Conservation (phyloP, 1,139 yeast genomes). For the Debaryomyces robertsiae region DNA sequence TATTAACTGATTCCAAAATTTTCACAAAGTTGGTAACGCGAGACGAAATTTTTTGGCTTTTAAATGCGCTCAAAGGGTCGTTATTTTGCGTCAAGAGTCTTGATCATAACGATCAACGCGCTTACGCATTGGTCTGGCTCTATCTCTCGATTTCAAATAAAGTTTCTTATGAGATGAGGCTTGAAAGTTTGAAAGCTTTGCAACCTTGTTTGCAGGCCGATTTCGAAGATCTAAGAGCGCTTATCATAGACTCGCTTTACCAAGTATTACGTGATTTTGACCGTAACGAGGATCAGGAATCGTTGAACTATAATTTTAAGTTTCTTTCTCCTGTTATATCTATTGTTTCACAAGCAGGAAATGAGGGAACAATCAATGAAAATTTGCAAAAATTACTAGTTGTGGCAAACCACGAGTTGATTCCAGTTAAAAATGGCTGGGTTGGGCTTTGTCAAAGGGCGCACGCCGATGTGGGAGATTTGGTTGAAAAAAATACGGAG, state of each 20-base stretch:
- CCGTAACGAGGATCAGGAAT: conserved; percentile 21
- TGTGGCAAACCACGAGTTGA: conserved; percentile 52
- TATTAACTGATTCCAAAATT: conserved; percentile 49
- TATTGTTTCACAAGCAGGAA: conserved; percentile 42
- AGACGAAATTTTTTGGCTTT: conserved; percentile 56
- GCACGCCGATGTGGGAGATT: conserved; percentile 62
- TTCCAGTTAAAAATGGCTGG: conserved; percentile 66
- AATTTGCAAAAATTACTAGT: conserved; percentile 50
- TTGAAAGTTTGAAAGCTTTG: conserved; percentile 32
- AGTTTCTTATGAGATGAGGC: conserved; percentile 36
- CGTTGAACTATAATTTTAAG: conserved; percentile 21
- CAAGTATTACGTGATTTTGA: conserved; percentile 19
- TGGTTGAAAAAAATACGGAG: conserved; percentile 47
- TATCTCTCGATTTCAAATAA: conserved; percentile 41
- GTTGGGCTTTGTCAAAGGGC: conserved; percentile 70
- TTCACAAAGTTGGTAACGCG: conserved; percentile 48
- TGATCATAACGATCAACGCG: conserved; percentile 10
- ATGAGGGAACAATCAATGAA: conserved; percentile 26
- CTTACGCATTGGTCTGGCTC: conserved; percentile 44
- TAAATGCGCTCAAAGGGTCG: conserved; percentile 39
- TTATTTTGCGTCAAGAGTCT: conserved; percentile 14
- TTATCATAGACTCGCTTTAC: conserved; percentile 22
- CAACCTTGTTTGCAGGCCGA: conserved; percentile 21
- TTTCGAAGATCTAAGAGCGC: conserved; percentile 21
- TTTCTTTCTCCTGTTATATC: conserved; percentile 46